Evolutionary conservation across 2,329 filamentous ascomycete species (phyloP).

Genomic region (Fusarium chlamydosporum): DNA sequence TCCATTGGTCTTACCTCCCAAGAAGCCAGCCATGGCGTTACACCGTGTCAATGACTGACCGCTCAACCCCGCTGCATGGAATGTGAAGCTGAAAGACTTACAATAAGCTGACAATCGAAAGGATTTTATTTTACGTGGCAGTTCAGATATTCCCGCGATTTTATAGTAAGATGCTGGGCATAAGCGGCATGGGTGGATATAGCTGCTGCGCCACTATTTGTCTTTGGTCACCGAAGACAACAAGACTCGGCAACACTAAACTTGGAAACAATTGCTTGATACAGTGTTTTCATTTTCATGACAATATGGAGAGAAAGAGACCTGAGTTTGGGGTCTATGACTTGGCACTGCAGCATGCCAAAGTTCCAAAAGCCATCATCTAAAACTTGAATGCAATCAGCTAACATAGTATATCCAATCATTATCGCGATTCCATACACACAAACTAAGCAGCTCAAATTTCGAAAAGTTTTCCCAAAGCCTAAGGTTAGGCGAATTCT

Average conservation of each 20-base stretch:
- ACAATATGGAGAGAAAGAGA: neutral
- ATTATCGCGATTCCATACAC: neutral
- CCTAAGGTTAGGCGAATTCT: neutral
- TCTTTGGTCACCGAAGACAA: neutral
- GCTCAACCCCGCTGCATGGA: slow-evolving; percentile 2
- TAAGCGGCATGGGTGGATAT: neutral
- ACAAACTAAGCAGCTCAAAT: neutral
- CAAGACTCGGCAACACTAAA: neutral
- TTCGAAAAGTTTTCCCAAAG: neutral
- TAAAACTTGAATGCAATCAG: too few species aligned
- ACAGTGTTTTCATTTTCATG: neutral
- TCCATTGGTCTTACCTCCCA: neutral
- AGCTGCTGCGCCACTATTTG: slow-evolving; percentile 13
- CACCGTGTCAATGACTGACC: neutral
- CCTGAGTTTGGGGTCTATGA: neutral
- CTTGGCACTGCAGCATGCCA: neutral
- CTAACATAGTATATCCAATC: slow-evolving; percentile 1
- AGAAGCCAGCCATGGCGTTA: neutral
- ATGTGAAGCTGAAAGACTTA: neutral
- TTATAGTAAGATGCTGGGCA: neutral
- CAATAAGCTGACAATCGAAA: slow-evolving; percentile 12
- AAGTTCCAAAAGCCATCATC: too few species aligned
- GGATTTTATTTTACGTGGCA: neutral
- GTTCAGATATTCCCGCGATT: neutral
- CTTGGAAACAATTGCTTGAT: neutral